These are phyloP conservation scores for Linderina pennispora DNA, from an alignment of 192 early-diverging fungal species.

Conservation along the genomic window DNA sequence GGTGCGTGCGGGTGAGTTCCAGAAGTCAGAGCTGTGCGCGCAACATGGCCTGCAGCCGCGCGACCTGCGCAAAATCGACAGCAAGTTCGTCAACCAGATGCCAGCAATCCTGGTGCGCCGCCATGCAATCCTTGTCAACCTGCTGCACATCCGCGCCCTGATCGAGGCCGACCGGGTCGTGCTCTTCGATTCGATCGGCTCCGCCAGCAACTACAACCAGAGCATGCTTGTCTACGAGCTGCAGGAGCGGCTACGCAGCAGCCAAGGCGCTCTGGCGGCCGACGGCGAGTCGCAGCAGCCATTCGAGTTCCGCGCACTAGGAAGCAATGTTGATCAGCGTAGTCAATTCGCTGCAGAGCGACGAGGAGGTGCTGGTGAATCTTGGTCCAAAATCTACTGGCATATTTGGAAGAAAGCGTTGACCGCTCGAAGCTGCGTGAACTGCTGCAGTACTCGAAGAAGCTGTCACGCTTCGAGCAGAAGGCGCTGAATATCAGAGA, in stretches of 20 bases:
- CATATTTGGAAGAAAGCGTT: slow-evolving; percentile 67
- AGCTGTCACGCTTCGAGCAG: slow-evolving; percentile 71
- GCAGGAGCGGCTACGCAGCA: slow-evolving; percentile 61
- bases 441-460: slow-evolving; percentile 70
- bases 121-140: slow-evolving; percentile 76
- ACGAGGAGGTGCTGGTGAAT: slow-evolving; percentile 60
- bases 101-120: slow-evolving; percentile 78
- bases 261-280: slow-evolving; percentile 6
- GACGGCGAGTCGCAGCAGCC: slow-evolving; percentile 15
- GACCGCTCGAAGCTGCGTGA: slow-evolving; percentile 69
- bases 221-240: slow-evolving; percentile 73
- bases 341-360: slow-evolving; percentile 58
- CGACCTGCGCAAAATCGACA: slow-evolving; percentile 80
- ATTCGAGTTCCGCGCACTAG: slow-evolving; percentile 60
- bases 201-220: slow-evolving; percentile 65
- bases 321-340: slow-evolving; percentile 78
- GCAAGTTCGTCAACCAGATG: slow-evolving; percentile 67
- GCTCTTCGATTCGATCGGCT: slow-evolving; percentile 66
- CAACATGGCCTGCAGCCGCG: slow-evolving; percentile 74
- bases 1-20: slow-evolving; percentile 66
- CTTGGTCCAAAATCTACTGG: slow-evolving; percentile 61
- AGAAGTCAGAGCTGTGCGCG: slow-evolving; percentile 72
- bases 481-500: slow-evolving; percentile 69
- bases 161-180: slow-evolving; percentile 75
- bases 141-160: slow-evolving; percentile 74